Conservation (phyloP, 148 eudicot species). For the Camellia japonica region DNA sequence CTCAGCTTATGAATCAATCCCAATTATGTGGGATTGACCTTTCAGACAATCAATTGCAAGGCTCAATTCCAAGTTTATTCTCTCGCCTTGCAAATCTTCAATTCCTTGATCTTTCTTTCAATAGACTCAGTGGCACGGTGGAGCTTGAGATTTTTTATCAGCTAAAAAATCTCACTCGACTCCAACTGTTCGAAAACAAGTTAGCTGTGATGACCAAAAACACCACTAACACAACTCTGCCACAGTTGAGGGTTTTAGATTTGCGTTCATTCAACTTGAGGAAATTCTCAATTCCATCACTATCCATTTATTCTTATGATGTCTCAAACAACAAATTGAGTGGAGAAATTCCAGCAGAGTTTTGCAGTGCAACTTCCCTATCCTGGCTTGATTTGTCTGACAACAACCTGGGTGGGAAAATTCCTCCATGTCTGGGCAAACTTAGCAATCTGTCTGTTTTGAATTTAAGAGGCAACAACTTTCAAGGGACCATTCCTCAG, state of each 20-base stretch:
- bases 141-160: neutral
- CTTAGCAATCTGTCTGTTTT: slow-evolving; percentile 1
- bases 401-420: slow-evolving; percentile 20
- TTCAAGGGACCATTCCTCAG: slow-evolving; percentile 21
- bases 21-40: neutral
- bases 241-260: neutral
- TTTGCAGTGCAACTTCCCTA: slow-evolving; percentile 23
- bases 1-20: slow-evolving; percentile 3
- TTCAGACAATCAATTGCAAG: slow-evolving; percentile 9
- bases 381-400: slow-evolving; percentile 21
- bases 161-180: neutral
- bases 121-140: slow-evolving; percentile 6
- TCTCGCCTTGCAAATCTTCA: neutral
- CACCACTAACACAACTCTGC: neutral
- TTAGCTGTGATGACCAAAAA: neutral
- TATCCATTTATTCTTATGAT: neutral
- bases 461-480: slow-evolving; percentile 15
- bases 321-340: slow-evolving; percentile 24
- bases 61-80: slow-evolving; percentile 8
- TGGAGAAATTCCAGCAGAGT: slow-evolving; percentile 24
- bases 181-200: neutral
- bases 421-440: slow-evolving; percentile 24
- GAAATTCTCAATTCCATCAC: slow-evolving; percentile 20
- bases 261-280: slow-evolving; percentile 4
- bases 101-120: neutral